A percentile compares a stretch with the other conserved stretches of the same genome.
These are phyloP conservation scores for Acanthamoeba comandoni DNA, from an alignment of 208 protist species.

Conservation along the genomic window DNA sequence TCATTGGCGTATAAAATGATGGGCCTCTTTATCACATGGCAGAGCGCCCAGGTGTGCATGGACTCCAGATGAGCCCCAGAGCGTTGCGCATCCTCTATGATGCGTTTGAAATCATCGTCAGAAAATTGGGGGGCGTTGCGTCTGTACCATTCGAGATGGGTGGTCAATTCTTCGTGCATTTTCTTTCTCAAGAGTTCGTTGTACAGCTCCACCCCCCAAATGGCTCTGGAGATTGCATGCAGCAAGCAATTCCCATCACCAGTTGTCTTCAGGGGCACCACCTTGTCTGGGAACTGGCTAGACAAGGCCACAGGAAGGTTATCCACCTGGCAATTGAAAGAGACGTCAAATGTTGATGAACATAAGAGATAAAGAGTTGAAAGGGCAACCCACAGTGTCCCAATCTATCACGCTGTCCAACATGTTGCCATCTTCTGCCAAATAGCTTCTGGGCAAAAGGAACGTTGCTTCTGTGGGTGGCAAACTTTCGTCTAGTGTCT, in stretches of 20 bases:
- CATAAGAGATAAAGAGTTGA: neutral
- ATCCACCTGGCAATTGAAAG: constrained; percentile 3
- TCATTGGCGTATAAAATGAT: constrained; percentile 75
- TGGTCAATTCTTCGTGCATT: constrained; percentile 20
- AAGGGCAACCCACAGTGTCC: neutral
- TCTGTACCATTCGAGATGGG: constrained; percentile 51
- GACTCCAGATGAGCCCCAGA: constrained; percentile 66
- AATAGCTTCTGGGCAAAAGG: constrained; percentile 3
- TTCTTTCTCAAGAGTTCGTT: constrained; percentile 60
- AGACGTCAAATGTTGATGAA: neutral
- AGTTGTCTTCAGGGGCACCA: constrained; percentile 69
- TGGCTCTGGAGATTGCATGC: constrained; percentile 72
- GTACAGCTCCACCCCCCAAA: constrained; percentile 70
- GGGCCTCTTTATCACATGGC: constrained; percentile 70
- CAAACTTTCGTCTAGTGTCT: constrained; percentile 12
- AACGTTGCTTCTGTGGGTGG: constrained; percentile 57
- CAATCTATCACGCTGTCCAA: constrained; percentile 42
- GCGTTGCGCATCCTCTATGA: constrained; percentile 26
- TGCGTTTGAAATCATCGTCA: constrained; percentile 52
- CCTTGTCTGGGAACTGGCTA: neutral
- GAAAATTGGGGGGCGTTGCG: constrained; percentile 3
- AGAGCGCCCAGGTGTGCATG: constrained; percentile 74
- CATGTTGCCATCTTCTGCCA: neutral
- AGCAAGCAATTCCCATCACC: constrained; percentile 80
- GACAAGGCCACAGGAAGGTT: constrained; percentile 38